These are phyloP conservation scores for Beauveria medogensis DNA, from an alignment of 2,329 filamentous ascomycete species.

Conservation along the genomic window DNA sequence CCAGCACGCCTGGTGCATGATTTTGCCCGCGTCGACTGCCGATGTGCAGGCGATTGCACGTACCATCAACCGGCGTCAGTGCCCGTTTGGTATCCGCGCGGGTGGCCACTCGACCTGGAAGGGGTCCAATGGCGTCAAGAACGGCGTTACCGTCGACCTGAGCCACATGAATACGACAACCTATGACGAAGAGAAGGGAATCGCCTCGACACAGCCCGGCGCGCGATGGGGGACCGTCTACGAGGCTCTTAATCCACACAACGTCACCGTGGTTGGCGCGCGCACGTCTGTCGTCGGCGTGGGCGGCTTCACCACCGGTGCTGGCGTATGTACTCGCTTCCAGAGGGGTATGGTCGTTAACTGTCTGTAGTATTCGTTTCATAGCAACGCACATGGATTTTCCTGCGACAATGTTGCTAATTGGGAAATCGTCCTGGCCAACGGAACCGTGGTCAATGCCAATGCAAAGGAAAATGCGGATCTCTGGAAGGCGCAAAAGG, in stretches of 20 bases:
- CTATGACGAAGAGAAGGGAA: conserved; percentile 20
- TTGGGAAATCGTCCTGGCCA: conserved; percentile 35
- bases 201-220: conserved; percentile 29
- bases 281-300: conserved; percentile 29
- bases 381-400: conserved; percentile 27
- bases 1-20: conserved; percentile 22
- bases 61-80: conserved; percentile 16
- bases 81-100: conserved; percentile 24
- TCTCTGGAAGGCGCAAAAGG: conserved; percentile 37
- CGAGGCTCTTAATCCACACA: conserved; percentile 21
- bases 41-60: conserved; percentile 20
- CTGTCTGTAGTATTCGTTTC: conserved; percentile 21
- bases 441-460: conserved; percentile 33
- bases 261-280: conserved; percentile 34
- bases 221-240: conserved; percentile 31
- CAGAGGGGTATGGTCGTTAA: not conserved
- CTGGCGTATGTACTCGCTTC: conserved; percentile 14
- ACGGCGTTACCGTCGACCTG: conserved; percentile 24
- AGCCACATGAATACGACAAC: conserved; percentile 23
- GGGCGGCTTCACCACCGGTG: conserved; percentile 22
- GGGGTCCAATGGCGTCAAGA: conserved; percentile 20
- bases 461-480: conserved; percentile 29
- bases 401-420: conserved; percentile 32
- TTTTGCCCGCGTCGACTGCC: conserved; percentile 17
- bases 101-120: conserved; percentile 26